A percentile compares a stretch with the other conserved stretches of the same genome.
Evolutionary conservation across 805 yeast species (phyloP).

Genomic region (Torulaspora quercuum): DNA sequence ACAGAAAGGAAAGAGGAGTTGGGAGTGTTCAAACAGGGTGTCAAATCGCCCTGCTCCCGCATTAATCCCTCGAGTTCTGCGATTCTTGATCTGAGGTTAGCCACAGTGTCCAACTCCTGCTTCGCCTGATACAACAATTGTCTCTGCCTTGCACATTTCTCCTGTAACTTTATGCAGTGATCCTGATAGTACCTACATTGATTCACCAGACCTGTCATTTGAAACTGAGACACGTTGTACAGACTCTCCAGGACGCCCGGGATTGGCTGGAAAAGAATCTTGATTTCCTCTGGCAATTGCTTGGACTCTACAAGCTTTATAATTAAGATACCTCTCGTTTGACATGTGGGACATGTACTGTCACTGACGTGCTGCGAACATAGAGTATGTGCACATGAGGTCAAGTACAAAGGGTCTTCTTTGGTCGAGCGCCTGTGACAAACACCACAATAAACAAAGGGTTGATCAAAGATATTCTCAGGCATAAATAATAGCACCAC

Average conservation of each 20-base stretch:
- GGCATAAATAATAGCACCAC: conserved; percentile 8
- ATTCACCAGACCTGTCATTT: conserved; percentile 24
- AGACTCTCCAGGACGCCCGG: conserved; percentile 26
- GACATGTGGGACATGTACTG: conserved; percentile 23
- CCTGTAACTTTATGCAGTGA: conserved; percentile 24
- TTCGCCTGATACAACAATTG: conserved; percentile 29
- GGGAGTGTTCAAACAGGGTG: not conserved
- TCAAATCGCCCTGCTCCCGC: not conserved
- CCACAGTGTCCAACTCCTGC: conserved; percentile 27
- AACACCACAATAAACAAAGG: conserved; percentile 35
- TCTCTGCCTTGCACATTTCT: conserved; percentile 30
- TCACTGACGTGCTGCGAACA: conserved; percentile 33
- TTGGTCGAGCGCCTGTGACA: conserved; percentile 30
- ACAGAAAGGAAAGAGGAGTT: conserved; percentile 10
- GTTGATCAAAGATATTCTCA: conserved; percentile 27
- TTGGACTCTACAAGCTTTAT: conserved; percentile 21
- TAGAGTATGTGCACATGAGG: conserved; percentile 41
- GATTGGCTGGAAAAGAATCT: conserved; percentile 29
- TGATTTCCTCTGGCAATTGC: conserved; percentile 26
- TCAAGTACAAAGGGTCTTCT: conserved; percentile 31
- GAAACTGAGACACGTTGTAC: conserved; percentile 32
- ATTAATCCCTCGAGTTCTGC: conserved; percentile 11
- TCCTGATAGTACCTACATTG: conserved; percentile 29
- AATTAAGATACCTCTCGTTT: conserved; percentile 22
- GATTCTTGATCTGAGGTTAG: conserved; percentile 21